Base-by-base conservation (phyloP, 352 stramenopile genomes). In the Globisporangium barbulae region DNA sequence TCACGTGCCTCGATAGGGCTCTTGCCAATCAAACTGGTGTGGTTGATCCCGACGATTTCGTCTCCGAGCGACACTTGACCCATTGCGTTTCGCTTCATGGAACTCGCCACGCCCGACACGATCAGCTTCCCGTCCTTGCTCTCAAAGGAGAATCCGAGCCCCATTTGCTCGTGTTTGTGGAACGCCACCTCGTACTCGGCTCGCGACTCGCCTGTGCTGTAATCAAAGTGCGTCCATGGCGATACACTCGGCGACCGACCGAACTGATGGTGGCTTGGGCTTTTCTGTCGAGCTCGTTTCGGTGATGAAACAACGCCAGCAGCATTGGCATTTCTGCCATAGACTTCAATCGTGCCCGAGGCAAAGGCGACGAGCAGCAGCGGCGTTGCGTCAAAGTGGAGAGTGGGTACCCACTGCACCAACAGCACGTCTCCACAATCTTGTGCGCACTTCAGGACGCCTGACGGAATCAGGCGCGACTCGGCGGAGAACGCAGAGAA, bases 401-500 rank as follows among this genome's bases (percentile, higher is more conserved):
- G 64, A 10, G 84, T 93, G 17, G 83, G 81, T 30, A 94, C 78
- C 84, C 86, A 94, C 59, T 90, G 83, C 50, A 94, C 73, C n/a
- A 79, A 91, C 15, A 92, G 65, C 28, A 92, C 78, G 1, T 84
- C 70, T 1, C 78, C 81, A 48, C 69, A 70, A 10, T 76, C 64
- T 19, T 71, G 60, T 9, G 73, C 67, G 45, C 83, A 91, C 10
- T 74, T 70, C 28, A 94, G 62, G 6, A 92, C 85, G 2, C 86
- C 85, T 2, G 84, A 94, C 41, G 86, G 86, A 47, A 94, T 85
- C 25, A 94, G 69, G 9, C 85, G 71, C n/a, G 81, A 88, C 44
- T 91, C 79, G 5, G 76, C 81, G n/a, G 81, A 89, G 64, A 94
- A 93, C 4, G 83, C 82, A 0, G 86, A 92, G 61, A 92, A 90